A percentile compares a stretch with the other conserved stretches of the same genome.
Evolutionary conservation across 495 filamentous ascomycete species (phyloP).

Genomic region (Thermochaetoides thermophila): DNA sequence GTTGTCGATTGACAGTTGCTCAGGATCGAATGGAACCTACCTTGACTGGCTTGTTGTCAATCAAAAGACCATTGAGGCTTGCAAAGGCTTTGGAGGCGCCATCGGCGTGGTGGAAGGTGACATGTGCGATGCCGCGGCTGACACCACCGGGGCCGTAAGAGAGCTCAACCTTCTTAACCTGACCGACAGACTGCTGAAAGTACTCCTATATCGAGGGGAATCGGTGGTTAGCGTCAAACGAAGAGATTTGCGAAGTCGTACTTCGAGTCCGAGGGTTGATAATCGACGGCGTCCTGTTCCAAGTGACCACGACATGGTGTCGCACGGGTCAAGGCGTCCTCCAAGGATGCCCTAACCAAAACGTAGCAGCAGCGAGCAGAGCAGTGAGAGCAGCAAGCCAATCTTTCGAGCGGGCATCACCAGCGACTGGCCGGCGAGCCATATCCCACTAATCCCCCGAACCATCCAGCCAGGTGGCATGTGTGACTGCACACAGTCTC

Average conservation of each 20-base stretch:
- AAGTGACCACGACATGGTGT: not conserved
- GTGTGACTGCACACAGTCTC: constrained; percentile 2
- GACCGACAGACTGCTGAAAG: constrained; percentile 74
- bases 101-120: constrained; percentile 55
- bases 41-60: constrained; percentile 85
- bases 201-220: constrained; percentile 70
- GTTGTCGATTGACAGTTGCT: too few relatives aligned
- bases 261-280: too few relatives aligned
- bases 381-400: constrained; percentile 22
- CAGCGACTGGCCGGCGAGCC: constrained; percentile 17
- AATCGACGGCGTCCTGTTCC: too few relatives aligned
- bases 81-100: constrained; percentile 69
- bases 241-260: constrained; percentile 2
- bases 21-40: constrained; percentile 27
- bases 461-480: constrained; percentile 9
- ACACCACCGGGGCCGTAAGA: constrained; percentile 83
- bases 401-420: constrained; percentile 7
- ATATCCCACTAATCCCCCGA: constrained; percentile 7
- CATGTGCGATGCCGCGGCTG: constrained; percentile 71
- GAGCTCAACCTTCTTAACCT: constrained; percentile 74
- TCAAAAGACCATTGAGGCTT: constrained; percentile 70
- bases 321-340: too few relatives aligned
- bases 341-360: too few relatives aligned
- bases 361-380: constrained; percentile 21
- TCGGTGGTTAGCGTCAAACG: constrained; percentile 23